Conservation (phyloP, 1,284 basidiomycete species). For the Tremellales sp. region DNA sequence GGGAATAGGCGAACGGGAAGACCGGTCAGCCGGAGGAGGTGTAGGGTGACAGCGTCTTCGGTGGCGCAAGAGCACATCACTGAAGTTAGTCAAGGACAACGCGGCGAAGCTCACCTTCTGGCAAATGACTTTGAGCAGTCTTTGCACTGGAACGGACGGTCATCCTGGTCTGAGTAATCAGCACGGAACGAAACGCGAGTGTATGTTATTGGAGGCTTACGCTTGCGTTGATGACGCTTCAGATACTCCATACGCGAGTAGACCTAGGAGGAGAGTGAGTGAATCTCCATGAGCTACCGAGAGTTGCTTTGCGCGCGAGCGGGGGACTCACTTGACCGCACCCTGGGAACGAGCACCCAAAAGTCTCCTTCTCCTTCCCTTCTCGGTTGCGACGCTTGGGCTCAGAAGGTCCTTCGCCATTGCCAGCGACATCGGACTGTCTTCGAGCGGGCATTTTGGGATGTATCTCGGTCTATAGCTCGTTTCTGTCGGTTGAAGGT, state of each 20-base stretch:
- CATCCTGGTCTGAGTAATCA: constrained; percentile 42
- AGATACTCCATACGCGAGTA: constrained; percentile 50
- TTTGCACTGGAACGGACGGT: constrained; percentile 47
- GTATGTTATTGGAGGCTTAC: constrained; percentile 32
- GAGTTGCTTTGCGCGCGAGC: background rate
- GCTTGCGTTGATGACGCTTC: constrained; percentile 49
- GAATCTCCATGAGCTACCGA: background rate
- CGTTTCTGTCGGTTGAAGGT: background rate
- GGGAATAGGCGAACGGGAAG: constrained; percentile 36
- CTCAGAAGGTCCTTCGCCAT: constrained; percentile 2
- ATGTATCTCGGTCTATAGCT: background rate
- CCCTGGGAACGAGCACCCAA: constrained; percentile 39
- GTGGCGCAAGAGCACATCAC: constrained; percentile 50
- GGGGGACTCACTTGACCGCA: constrained; percentile 45
- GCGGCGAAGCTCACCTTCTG: constrained; percentile 36
- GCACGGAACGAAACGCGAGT: background rate
- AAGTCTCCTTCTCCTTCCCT: constrained; percentile 44
- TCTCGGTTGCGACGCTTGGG: constrained; percentile 7
- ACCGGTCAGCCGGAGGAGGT: constrained; percentile 38
- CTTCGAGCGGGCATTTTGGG: constrained; percentile 10
- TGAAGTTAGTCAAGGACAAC: constrained; percentile 13
- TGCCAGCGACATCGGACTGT: background rate
- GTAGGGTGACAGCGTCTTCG: constrained; percentile 48
- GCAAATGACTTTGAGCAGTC: constrained; percentile 49
- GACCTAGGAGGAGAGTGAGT: constrained; percentile 20